Conservation (phyloP, 345 rosid genomes). For the Balakata baccata region DNA sequence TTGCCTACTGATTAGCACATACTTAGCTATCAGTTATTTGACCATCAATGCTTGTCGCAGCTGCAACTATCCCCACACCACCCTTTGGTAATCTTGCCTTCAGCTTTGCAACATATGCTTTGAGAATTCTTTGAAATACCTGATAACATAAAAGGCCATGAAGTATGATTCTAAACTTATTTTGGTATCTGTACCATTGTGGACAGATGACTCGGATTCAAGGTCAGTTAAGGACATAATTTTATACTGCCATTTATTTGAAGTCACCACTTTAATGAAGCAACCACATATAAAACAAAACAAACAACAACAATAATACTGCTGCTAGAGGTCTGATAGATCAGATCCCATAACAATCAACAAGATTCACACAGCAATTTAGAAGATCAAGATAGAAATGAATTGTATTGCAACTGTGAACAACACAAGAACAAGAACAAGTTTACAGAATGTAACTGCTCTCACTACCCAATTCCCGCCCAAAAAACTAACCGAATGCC, state of each 20-base stretch:
- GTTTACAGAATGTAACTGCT: too few species aligned
- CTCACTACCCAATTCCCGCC: too few species aligned
- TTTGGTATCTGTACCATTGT: neutral
- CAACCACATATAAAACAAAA: neutral
- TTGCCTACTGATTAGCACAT: slow-evolving; percentile 15
- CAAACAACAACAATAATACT: neutral
- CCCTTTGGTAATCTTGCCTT: slow-evolving; percentile 85
- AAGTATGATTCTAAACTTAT: neutral
- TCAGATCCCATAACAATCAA: too few species aligned
- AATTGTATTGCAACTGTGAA: too few species aligned
- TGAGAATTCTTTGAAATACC: slow-evolving; percentile 93
- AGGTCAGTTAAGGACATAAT: neutral
- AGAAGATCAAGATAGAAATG: too few species aligned
- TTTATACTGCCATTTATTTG: neutral
- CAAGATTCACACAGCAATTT: too few species aligned
- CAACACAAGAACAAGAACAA: too few species aligned
- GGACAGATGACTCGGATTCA: slow-evolving; percentile 7
- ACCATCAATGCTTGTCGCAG: slow-evolving; percentile 97
- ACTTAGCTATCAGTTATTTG: slow-evolving; percentile 51
- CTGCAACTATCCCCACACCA: slow-evolving; percentile 94
- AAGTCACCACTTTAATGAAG: neutral
- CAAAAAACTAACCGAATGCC: too few species aligned
- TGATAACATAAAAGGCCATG: slow-evolving; percentile 25
- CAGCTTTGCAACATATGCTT: slow-evolving; percentile 89
- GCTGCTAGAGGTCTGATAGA: too few species aligned